phyloP scores from a whole-genome alignment of 805 yeast species.

The Barnettozyma pratensis region DNA sequence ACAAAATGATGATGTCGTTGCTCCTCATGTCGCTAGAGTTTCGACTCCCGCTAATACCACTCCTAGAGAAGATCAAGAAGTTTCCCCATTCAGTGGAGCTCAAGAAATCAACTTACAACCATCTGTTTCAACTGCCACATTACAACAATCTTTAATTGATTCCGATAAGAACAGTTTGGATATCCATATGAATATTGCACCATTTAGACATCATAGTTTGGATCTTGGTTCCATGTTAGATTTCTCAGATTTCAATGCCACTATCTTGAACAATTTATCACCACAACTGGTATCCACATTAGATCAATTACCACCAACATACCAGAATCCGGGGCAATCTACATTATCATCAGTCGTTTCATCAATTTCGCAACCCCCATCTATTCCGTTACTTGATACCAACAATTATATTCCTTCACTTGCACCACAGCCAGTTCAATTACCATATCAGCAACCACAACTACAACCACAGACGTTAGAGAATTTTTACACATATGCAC shows the following conservation, averaged over 20 bases:
- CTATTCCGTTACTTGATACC: background rate
- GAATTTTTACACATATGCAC: slow-evolving; percentile 1
- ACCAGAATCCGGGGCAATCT: background rate
- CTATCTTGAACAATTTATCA: slow-evolving; percentile 4
- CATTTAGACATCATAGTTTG: slow-evolving; percentile 24
- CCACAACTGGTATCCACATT: slow-evolving; percentile 12
- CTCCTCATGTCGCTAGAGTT: slow-evolving; percentile 1
- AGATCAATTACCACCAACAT: background rate
- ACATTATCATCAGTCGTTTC: background rate
- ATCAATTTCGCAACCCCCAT: background rate
- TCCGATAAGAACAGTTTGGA: slow-evolving; percentile 19
- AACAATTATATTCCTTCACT: background rate
- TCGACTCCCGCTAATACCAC: background rate
- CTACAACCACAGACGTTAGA: background rate
- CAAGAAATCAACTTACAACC: background rate
- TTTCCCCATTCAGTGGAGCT: slow-evolving; percentile 3
- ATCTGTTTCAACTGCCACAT: background rate
- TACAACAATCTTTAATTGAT: background rate
- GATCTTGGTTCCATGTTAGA: slow-evolving; percentile 19
- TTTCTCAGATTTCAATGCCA: slow-evolving; percentile 9
- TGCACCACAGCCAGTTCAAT: background rate
- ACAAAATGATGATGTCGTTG: slow-evolving; percentile 7
- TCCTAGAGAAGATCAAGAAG: background rate
- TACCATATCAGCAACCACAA: background rate
- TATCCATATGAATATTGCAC: slow-evolving; percentile 16